These are phyloP conservation scores for Leptographium procerum DNA, from an alignment of 2,329 filamentous ascomycete genomes.

Conservation along the genomic window DNA sequence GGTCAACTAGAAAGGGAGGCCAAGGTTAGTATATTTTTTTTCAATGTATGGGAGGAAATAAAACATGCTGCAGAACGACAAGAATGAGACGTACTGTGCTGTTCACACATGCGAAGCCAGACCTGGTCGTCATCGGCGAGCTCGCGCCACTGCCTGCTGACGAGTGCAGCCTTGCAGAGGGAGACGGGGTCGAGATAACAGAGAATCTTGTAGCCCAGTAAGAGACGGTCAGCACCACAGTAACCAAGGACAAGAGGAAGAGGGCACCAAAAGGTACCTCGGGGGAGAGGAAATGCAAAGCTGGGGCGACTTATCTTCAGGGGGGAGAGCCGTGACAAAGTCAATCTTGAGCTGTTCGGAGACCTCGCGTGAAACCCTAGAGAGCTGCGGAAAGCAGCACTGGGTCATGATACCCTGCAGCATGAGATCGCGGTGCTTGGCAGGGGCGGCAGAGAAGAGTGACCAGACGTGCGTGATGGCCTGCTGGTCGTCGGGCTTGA, in stretches of 20 bases:
- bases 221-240: slow-evolving; percentile 1
- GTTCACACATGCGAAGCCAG: slow-evolving; percentile 97
- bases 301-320: slow-evolving; percentile 37
- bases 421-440: slow-evolving; percentile 92
- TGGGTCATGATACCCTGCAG: slow-evolving; percentile 91
- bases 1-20: slow-evolving; percentile 41
- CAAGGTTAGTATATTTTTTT: neutral
- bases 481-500: slow-evolving; percentile 79
- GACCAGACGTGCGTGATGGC: slow-evolving; percentile 97
- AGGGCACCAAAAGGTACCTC: no score
- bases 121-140: slow-evolving; percentile 96
- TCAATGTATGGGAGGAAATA: neutral
- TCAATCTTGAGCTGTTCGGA: slow-evolving; percentile 96
- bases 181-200: slow-evolving; percentile 89
- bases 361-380: slow-evolving; percentile 80
- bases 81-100: slow-evolving; percentile 42
- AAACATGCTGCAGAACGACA: neutral
- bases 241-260: no score
- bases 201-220: slow-evolving; percentile 80
- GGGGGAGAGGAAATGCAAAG: neutral
- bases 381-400: slow-evolving; percentile 95
- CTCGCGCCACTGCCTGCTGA: slow-evolving; percentile 76
- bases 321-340: slow-evolving; percentile 78
- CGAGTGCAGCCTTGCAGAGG: slow-evolving; percentile 89
- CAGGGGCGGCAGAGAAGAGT: slow-evolving; percentile 86